Percentiles rank a stretch among this genome's conserved stretches.
Conservation (phyloP, 768 basidiomycete species). For the Coprinopsis sp. region DNA sequence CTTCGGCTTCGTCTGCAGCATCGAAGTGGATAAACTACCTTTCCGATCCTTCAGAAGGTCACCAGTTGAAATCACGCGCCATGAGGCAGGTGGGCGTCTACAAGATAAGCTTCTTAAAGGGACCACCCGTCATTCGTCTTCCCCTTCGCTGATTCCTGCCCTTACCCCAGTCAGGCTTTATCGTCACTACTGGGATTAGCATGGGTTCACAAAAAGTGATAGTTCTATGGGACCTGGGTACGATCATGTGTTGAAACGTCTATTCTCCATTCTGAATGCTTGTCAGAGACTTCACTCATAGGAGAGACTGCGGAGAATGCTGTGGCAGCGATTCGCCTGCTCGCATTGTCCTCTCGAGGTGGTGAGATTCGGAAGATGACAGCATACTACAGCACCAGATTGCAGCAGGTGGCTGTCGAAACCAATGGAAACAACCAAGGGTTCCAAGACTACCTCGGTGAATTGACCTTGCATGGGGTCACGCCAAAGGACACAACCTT, state of each 20-base stretch:
- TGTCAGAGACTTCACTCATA: constrained; percentile 8
- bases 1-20: too few species aligned
- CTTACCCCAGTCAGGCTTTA: too few species aligned
- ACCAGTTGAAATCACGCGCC: too few species aligned
- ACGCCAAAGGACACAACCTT: neutral
- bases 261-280: neutral
- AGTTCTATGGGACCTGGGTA: constrained; percentile 15
- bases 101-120: too few species aligned
- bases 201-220: neutral
- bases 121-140: too few species aligned
- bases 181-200: too few species aligned
- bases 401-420: neutral
- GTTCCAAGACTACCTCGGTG: neutral
- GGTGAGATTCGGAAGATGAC: constrained; percentile 9
- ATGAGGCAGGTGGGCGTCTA: too few species aligned
- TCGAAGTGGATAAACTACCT: too few species aligned
- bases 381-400: constrained; percentile 10
- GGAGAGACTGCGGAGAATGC: constrained; percentile 1
- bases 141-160: too few species aligned
- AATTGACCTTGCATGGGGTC: constrained; percentile 1
- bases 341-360: neutral
- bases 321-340: constrained; percentile 5
- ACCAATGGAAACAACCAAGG: neutral
- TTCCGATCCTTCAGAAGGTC: too few species aligned
- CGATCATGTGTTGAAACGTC: neutral